Percentiles rank a stretch among this genome's conserved stretches.
Evolutionary conservation across 805 yeast species (phyloP).

Genomic region (Cyberlindnera japonica): DNA sequence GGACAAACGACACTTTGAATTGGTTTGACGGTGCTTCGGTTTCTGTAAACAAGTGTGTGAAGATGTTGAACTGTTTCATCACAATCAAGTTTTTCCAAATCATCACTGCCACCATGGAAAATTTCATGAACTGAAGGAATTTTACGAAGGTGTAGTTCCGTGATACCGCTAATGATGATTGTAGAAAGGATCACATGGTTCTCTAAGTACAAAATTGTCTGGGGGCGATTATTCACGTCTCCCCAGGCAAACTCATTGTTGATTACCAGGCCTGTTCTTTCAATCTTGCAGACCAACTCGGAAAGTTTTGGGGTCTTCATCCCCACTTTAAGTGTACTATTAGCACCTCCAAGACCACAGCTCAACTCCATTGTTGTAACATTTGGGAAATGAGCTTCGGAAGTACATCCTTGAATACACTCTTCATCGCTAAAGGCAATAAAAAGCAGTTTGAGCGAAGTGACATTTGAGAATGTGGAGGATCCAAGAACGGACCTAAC

Average conservation of each 20-base stretch:
- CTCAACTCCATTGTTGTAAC: conserved; percentile 4
- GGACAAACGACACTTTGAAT: conserved; percentile 11
- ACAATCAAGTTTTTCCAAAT: conserved; percentile 11
- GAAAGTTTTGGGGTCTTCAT: conserved; percentile 4
- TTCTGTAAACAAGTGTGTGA: conserved; percentile 9
- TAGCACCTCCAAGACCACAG: not conserved
- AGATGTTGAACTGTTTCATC: conserved; percentile 9
- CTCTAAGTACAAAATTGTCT: not conserved
- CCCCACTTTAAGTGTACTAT: not conserved
- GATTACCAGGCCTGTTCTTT: not conserved
- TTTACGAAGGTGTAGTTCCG: conserved; percentile 2
- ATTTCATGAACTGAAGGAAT: conserved; percentile 6
- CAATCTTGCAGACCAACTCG: conserved; percentile 4
- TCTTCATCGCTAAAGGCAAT: not conserved
- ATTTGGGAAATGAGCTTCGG: conserved; percentile 3
- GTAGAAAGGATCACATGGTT: conserved; percentile 1
- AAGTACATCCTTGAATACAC: not conserved
- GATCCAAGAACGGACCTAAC: not conserved
- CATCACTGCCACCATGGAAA: conserved; percentile 14
- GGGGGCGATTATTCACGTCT: not conserved
- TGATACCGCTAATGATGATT: conserved; percentile 5
- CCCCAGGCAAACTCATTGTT: conserved; percentile 7
- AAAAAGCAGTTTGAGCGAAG: conserved; percentile 4
- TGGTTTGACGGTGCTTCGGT: conserved; percentile 2
- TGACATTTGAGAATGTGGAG: not conserved